Conservation (phyloP, 1,139 yeast genomes). For the Nakaseomyces glabratus region DNA sequence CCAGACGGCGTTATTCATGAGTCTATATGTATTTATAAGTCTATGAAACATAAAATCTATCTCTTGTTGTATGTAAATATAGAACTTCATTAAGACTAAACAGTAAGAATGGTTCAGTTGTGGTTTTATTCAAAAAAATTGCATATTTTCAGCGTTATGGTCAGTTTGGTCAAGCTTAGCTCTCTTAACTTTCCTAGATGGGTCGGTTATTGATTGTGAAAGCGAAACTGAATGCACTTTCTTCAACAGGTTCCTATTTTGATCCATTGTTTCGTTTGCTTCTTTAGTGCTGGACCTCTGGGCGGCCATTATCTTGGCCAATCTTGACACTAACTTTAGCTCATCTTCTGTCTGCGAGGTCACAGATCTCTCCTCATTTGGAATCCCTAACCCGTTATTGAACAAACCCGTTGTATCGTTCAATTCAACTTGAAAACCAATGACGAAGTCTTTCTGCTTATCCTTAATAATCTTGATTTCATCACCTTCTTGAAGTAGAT, state of each 20-base stretch:
- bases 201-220: slow-evolving; percentile 23
- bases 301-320: slow-evolving; percentile 21
- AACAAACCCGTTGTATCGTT: slow-evolving; percentile 53
- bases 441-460: slow-evolving; percentile 39
- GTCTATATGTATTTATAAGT: no score
- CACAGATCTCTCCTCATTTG: slow-evolving; percentile 13
- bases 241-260: slow-evolving; percentile 12
- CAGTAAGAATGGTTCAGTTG: no score
- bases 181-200: slow-evolving; percentile 24
- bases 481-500: slow-evolving; percentile 56
- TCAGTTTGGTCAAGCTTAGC: slow-evolving; percentile 27
- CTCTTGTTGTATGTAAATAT: no score
- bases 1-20: no score
- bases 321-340: slow-evolving; percentile 16
- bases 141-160: slow-evolving; percentile 15
- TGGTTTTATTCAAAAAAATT: no score
- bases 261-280: slow-evolving; percentile 1
- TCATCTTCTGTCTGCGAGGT: slow-evolving; percentile 24
- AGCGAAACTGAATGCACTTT: slow-evolving; percentile 22
- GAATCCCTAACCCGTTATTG: slow-evolving; percentile 31
- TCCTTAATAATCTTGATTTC: slow-evolving; percentile 58
- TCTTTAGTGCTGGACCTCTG: slow-evolving; percentile 9
- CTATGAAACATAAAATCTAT: no score
- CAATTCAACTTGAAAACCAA: slow-evolving; percentile 46
- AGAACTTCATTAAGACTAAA: no score